Conservation (phyloP, 805 yeast species). For the Cyberlindnera petersonii region DNA sequence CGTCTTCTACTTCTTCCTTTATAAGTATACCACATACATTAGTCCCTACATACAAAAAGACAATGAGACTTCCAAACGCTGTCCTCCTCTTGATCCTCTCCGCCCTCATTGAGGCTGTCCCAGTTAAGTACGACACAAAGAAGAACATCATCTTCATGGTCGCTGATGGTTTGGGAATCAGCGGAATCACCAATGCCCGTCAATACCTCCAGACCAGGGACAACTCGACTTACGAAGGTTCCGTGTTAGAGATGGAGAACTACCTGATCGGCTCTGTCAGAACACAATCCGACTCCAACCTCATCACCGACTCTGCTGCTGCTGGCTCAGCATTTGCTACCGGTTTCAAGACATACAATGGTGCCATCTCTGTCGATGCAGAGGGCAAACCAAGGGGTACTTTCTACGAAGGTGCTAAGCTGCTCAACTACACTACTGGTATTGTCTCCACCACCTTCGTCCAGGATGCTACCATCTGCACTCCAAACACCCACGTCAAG, state of each 20-base stretch:
- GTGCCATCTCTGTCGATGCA: constrained; percentile 84
- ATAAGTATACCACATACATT: neutral
- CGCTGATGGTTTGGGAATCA: constrained; percentile 90
- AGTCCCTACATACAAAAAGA: too few species aligned
- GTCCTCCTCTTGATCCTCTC: constrained; percentile 21
- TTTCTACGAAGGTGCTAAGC: constrained; percentile 79
- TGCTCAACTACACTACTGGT: constrained; percentile 77
- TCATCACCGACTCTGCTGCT: constrained; percentile 92
- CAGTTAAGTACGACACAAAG: constrained; percentile 36
- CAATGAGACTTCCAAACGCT: constrained; percentile 25
- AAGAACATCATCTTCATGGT: constrained; percentile 84
- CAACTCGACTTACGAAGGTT: constrained; percentile 44
- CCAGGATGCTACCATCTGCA: constrained; percentile 93
- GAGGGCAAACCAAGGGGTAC: constrained; percentile 74
- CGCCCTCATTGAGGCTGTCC: constrained; percentile 23
- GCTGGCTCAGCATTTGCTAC: constrained; percentile 93
- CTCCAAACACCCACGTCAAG: constrained; percentile 76
- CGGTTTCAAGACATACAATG: constrained; percentile 78
- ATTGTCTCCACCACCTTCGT: constrained; percentile 87
- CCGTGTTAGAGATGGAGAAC: constrained; percentile 57
- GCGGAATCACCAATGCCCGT: constrained; percentile 75
- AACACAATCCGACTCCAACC: constrained; percentile 69
- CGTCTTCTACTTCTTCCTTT: neutral
- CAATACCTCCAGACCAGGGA: constrained; percentile 61
- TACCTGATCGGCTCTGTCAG: constrained; percentile 80